A percentile compares a stretch with the other conserved stretches of the same genome.
phyloP scores from a whole-genome alignment of 2,329 filamentous ascomycete genomes.

The Pseudocercospora musae region DNA sequence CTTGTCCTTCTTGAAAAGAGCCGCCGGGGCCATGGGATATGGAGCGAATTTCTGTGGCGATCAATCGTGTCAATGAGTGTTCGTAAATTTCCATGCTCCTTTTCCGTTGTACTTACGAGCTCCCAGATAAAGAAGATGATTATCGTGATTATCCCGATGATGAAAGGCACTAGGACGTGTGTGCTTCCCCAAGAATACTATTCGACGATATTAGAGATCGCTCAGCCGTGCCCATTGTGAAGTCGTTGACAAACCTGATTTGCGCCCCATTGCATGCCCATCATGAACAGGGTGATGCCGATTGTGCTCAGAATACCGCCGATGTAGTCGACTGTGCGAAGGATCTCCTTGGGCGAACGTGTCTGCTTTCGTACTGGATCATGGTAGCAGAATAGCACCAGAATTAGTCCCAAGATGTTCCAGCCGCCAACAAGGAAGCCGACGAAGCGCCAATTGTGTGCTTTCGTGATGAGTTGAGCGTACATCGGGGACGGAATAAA shows the following conservation, averaged over 20 bases:
- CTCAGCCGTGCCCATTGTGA: neutral
- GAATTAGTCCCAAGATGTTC: slow-evolving; percentile 50
- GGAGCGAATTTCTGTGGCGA: slow-evolving; percentile 22
- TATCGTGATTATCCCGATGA: slow-evolving; percentile 32
- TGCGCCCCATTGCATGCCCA: slow-evolving; percentile 37
- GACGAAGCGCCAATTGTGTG: slow-evolving; percentile 54
- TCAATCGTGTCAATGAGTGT: neutral
- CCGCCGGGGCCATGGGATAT: slow-evolving; percentile 34
- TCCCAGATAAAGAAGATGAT: slow-evolving; percentile 35
- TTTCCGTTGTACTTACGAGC: neutral
- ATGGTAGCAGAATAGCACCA: slow-evolving; percentile 53
- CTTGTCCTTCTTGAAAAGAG: slow-evolving; percentile 29
- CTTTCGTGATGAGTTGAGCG: slow-evolving; percentile 54
- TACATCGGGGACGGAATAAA: slow-evolving; percentile 62
- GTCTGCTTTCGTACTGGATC: slow-evolving; percentile 46
- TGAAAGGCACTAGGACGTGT: slow-evolving; percentile 33
- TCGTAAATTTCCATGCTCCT: neutral
- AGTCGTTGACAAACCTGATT: slow-evolving; percentile 11
- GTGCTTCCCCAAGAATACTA: slow-evolving; percentile 33
- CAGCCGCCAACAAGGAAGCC: slow-evolving; percentile 54
- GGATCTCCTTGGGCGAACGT: slow-evolving; percentile 40
- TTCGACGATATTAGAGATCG: neutral
- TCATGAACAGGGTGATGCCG: slow-evolving; percentile 52
- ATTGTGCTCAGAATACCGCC: slow-evolving; percentile 51
- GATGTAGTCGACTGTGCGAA: slow-evolving; percentile 50